Evolutionary conservation across 208 protist species (phyloP).

Genomic region (Crithidia expoeki): DNA sequence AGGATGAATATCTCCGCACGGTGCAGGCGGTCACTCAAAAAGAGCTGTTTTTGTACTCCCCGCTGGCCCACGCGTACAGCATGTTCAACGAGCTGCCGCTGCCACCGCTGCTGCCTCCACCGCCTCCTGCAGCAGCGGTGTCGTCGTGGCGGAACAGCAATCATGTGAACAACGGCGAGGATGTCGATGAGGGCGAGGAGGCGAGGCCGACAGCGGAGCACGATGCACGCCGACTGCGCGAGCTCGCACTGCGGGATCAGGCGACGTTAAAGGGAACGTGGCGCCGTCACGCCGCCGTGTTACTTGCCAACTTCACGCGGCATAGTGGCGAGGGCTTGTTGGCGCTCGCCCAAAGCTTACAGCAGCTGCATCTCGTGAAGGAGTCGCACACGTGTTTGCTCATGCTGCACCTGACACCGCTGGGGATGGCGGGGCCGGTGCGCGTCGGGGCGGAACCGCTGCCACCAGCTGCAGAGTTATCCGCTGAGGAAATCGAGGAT

Average conservation of each 20-base stretch:
- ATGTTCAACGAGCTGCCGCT: constrained; percentile 81
- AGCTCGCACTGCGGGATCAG: constrained; percentile 20
- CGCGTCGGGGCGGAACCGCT: constrained; percentile 31
- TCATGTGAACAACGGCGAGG: not conserved
- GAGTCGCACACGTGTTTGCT: constrained; percentile 81
- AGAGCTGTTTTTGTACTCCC: constrained; percentile 57
- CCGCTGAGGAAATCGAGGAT: constrained; percentile 20
- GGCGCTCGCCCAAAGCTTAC: constrained; percentile 47
- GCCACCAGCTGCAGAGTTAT: constrained; percentile 9
- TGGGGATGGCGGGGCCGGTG: constrained; percentile 30
- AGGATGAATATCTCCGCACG: constrained; percentile 66
- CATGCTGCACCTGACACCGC: constrained; percentile 53
- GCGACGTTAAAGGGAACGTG: constrained; percentile 37
- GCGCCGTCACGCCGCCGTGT: constrained; percentile 57
- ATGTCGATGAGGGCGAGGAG: not conserved
- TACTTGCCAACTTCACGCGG: constrained; percentile 72
- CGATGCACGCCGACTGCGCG: not conserved
- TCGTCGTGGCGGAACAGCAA: not conserved
- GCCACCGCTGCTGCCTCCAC: constrained; percentile 46
- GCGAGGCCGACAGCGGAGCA: not conserved
- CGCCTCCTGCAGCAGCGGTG: not conserved
- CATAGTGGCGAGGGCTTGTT: constrained; percentile 61
- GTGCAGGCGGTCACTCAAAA: constrained; percentile 63
- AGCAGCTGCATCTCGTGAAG: constrained; percentile 44
- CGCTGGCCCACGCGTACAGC: constrained; percentile 82